Evolutionary conservation across 805 yeast genomes (phyloP), one percentile per base, ranked within the genome.

Genomic region (Lachancea dasiensis): DNA sequence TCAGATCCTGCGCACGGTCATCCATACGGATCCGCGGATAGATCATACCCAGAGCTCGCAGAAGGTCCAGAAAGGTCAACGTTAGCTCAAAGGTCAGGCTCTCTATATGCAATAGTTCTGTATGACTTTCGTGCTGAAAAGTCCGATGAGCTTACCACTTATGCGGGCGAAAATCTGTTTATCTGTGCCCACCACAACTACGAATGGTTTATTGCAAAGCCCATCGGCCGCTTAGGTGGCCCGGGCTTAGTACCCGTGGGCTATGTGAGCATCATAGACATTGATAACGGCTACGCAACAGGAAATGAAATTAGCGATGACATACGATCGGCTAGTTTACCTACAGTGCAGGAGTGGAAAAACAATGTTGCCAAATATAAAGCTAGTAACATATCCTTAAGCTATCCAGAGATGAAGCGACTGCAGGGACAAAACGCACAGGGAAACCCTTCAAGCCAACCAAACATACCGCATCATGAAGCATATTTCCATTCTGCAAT

Each of bases 171-270:
- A 52, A 81, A 84, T 51, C 73, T 92, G 45, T 84, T 89, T 21
- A 77, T 94, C 9, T 90, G 96, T 63, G 99, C 99, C 2, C 97
- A 90, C 61, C 95, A 90, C 56, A 87, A 86, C 39, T 83, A 70
- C 47, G 99, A 94, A 64, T 92, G 99, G 99, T 89, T 87, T 51
- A 92, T 92, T 43, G 97, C 97, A 4, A 92, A 92, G 59, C 96
- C 96, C 10, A 84, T 92, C 29, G 94, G 90, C 43, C 70, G 97
- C 38, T 68, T 92, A 26, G 97, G 98, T 18, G 98, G 97, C 1
- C 97, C 97, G 0, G 98, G 99, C 1, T 69, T 92, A 31, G 94
- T 92, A 6, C 98, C 99, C 0, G 89, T 86, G 4, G 75, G 85
- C 14, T 92, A 84, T 53, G 92, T 92, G 17, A 85, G 86, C 54